These are phyloP conservation scores for Jackrogersella minutella DNA, from an alignment of 495 filamentous ascomycete genomes.

Conservation along the genomic window DNA sequence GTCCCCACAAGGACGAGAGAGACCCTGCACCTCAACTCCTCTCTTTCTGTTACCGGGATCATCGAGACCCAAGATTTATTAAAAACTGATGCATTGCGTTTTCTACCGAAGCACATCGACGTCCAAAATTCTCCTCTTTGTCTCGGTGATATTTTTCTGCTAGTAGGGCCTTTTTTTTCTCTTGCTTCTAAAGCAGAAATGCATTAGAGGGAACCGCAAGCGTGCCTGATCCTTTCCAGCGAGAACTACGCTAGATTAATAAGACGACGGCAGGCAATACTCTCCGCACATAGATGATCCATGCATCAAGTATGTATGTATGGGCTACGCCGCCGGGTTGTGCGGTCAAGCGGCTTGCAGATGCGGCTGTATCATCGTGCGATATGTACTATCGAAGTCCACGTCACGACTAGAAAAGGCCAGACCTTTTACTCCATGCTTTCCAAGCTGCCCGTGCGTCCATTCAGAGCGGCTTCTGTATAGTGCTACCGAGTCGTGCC, in stretches of 20 bases:
- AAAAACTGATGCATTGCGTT: conserved; percentile 33
- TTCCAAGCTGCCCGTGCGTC: conserved; percentile 24
- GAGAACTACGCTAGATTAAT: conserved; percentile 15
- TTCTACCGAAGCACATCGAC: conserved; percentile 29
- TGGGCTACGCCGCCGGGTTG: conserved; percentile 15
- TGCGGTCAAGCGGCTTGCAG: conserved; percentile 41
- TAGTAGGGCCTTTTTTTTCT: conserved; percentile 35
- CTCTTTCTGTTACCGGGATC: conserved; percentile 36
- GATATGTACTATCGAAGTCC: conserved; percentile 36
- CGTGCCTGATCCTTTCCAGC: conserved; percentile 15
- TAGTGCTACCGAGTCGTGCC: conserved; percentile 36
- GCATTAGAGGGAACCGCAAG: conserved; percentile 6
- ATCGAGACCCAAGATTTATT: conserved; percentile 33
- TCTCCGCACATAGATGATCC: conserved; percentile 23
- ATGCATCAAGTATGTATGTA: conserved; percentile 23
- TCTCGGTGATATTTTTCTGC: conserved; percentile 33
- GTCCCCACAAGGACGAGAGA: conserved; percentile 22
- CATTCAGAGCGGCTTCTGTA: conserved; percentile 22
- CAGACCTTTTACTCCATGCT: conserved; percentile 34
- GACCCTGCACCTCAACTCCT: conserved; percentile 37
- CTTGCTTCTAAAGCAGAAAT: no score
- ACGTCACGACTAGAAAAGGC: conserved; percentile 34
- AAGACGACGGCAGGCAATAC: conserved; percentile 12
- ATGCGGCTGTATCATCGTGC: conserved; percentile 44
- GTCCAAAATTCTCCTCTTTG: neutral